These are phyloP conservation scores for Mortierella sp. DNA, from an alignment of 371 early-diverging fungal genomes.

Conservation along the genomic window DNA sequence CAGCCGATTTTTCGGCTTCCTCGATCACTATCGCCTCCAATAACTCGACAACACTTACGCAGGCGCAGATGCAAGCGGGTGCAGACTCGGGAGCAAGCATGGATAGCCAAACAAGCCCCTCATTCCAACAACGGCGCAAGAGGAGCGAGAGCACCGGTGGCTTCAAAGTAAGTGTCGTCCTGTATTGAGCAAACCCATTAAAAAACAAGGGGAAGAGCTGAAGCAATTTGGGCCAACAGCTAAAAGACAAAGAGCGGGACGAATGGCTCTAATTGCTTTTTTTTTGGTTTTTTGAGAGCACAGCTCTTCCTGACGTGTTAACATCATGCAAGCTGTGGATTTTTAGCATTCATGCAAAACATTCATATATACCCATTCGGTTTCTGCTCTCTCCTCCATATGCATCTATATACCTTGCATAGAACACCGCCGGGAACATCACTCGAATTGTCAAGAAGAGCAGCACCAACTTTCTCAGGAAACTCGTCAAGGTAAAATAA, in stretches of 20 bases:
- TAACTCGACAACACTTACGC: neutral
- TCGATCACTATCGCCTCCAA: slow-evolving; percentile 12
- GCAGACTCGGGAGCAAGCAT: slow-evolving; percentile 33
- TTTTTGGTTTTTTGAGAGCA: slow-evolving; percentile 4
- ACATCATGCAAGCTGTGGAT: neutral
- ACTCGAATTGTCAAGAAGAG: slow-evolving; percentile 47
- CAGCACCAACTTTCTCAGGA: slow-evolving; percentile 52
- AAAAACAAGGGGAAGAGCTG: neutral
- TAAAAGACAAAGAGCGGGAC: neutral
- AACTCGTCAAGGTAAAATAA: slow-evolving; percentile 45
- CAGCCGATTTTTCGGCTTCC: slow-evolving; percentile 20
- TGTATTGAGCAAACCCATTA: neutral
- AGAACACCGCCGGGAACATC: slow-evolving; percentile 46
- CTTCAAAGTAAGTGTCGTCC: slow-evolving; percentile 35
- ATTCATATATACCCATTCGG: slow-evolving; percentile 7
- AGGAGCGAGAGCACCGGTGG: slow-evolving; percentile 54
- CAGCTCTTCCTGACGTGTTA: neutral
- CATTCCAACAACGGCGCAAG: slow-evolving; percentile 46
- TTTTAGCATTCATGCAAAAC: slow-evolving; percentile 6
- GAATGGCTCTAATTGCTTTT: slow-evolving; percentile 14
- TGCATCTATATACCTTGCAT: slow-evolving; percentile 3
- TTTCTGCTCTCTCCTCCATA: neutral
- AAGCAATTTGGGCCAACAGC: slow-evolving; percentile 2
- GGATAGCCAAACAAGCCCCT: slow-evolving; percentile 27
- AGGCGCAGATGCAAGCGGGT: slow-evolving; percentile 30